Evolutionary conservation across 2,329 filamentous ascomycete genomes (phyloP).

Genomic region (Trichophaea hybrida): DNA sequence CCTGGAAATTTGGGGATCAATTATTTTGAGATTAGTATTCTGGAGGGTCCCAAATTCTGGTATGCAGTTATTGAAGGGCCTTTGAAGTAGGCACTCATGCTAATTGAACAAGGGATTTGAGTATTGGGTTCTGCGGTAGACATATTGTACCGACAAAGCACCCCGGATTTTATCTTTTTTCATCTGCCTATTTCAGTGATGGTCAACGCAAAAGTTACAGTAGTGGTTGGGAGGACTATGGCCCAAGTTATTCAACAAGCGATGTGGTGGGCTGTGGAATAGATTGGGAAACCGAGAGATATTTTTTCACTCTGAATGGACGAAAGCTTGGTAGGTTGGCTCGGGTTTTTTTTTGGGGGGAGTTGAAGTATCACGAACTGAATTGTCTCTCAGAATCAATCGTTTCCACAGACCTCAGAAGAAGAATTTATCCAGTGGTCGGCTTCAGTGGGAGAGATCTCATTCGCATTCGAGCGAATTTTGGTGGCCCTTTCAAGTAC

Average conservation of each 20-base stretch:
- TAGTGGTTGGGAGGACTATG: background rate
- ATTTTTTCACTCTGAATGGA: no score
- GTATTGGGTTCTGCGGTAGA: background rate
- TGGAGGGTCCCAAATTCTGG: background rate
- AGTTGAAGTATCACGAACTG: background rate
- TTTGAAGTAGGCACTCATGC: background rate
- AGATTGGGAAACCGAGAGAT: background rate
- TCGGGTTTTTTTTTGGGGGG: background rate
- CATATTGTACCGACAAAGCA: background rate
- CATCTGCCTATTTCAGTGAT: background rate
- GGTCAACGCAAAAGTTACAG: background rate
- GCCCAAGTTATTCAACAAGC: background rate
- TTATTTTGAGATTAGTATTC: background rate
- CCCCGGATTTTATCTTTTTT: background rate
- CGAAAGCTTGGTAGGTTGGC: no score
- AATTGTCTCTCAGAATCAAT: background rate
- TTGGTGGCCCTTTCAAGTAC: background rate
- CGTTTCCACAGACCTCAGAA: background rate
- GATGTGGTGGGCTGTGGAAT: background rate
- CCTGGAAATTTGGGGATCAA: background rate
- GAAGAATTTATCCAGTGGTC: background rate
- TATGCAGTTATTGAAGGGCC: background rate
- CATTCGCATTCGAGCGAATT: background rate
- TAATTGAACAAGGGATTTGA: background rate
- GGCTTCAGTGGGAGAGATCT: no score